phyloP scores from a whole-genome alignment of 257 asterid genomes.

The Solanum commersonii region DNA sequence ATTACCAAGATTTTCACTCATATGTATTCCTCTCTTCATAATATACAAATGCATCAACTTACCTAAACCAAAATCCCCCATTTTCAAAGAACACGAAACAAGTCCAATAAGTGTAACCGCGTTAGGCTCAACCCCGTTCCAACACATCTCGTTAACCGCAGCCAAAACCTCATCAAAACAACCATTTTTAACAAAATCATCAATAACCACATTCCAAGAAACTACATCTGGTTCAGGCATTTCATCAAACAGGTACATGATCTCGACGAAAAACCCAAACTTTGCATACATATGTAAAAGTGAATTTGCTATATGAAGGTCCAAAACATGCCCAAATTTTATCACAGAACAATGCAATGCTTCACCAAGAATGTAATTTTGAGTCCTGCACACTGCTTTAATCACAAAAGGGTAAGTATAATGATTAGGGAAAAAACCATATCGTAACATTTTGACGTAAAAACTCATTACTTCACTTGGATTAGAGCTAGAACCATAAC shows the following conservation, averaged over 20 bases:
- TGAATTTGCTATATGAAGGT: conserved; percentile 18
- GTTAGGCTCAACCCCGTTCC: conserved; percentile 49
- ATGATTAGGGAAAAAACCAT: conserved; percentile 7
- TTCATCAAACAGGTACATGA: conserved; percentile 42
- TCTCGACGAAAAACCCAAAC: not conserved
- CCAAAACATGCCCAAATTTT: conserved; percentile 14
- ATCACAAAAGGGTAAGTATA: conserved; percentile 19
- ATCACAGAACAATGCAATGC: conserved; percentile 6
- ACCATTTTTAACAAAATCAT: conserved; percentile 38
- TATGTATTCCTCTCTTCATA: conserved; percentile 1
- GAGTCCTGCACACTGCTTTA: conserved; percentile 4
- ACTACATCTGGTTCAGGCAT: conserved; percentile 49
- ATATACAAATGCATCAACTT: conserved; percentile 38
- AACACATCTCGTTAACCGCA: conserved; percentile 35
- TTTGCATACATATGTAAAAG: conserved; percentile 14
- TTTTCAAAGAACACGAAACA: conserved; percentile 41
- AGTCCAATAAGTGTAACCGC: conserved; percentile 50
- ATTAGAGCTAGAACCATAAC: not conserved
- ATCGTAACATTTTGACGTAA: conserved; percentile 7
- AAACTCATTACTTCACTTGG: not conserved
- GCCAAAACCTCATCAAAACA: conserved; percentile 14
- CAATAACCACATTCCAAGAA: conserved; percentile 57
- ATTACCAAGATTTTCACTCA: conserved; percentile 15
- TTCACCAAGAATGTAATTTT: not conserved
- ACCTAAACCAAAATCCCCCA: conserved; percentile 23